Base-by-base conservation (phyloP, 2,329 filamentous ascomycete genomes). In the Xylariaceae sp. region DNA sequence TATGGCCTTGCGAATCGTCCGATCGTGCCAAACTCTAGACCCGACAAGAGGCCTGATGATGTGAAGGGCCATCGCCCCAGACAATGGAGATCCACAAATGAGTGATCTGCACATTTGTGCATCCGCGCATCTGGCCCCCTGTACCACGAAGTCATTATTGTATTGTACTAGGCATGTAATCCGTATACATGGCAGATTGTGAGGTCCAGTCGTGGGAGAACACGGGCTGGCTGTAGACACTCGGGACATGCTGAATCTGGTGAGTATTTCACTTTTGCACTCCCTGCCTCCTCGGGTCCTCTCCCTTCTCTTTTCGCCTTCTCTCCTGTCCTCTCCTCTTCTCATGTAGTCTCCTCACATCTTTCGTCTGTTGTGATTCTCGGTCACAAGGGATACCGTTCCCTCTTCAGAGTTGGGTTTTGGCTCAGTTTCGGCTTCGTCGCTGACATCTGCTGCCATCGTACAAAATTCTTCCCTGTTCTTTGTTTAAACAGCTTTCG, bases 91-190 rank as follows among this genome's bases (percentile, higher is more conserved):
- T 69, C 68, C 66, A 69, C 65, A 67, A 59, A 67, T 68, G 64
- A 68, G 62, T 68, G 69, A 72, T 71, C 66, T 69, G 62, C 68
- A 59, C 55, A 23, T 62, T 64, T 64, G 66, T 69, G 64, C 64
- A 62, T 64, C 66, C 65, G 60, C 62, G 64, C 63, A 57, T 56
- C 55, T 64, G 23, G 52, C 60, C 59, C 66, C 66, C 65, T 71
- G 70, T 72, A 60, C 67, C 49, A 71, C 70, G 53, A 63, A 53
- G 59, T 64, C 59, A 64, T 68, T 65, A 68, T 68, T 10, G 37
- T 42, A 66, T 63, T 67, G 62, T 66, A 47, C 42, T 53, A 34
- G 42, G 23, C 23, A 30, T 30, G 23, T 30, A 30, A 30, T 30
- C 23, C 23, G 47, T 37, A 53, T 60, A 65, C 62, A 61, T 65